These are phyloP conservation scores for Paramecium tetraurelia DNA, from an alignment of 73 alveolate genomes.

Conservation along the genomic window DNA sequence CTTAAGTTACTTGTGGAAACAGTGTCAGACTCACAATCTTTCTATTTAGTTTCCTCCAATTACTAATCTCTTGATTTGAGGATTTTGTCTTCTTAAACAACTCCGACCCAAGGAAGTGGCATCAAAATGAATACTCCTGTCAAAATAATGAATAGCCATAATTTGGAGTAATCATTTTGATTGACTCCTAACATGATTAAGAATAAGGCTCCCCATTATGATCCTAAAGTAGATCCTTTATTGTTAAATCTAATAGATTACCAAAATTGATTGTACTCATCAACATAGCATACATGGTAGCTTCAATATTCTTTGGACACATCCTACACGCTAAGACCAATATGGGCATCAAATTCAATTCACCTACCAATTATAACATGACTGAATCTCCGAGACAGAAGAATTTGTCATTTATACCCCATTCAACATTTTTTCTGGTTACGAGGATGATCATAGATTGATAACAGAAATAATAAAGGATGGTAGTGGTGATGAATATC, in stretches of 20 bases:
- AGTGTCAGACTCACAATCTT: neutral
- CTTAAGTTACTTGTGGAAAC: neutral
- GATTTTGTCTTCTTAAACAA: neutral
- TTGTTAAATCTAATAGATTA: neutral
- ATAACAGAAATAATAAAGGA: constrained; percentile 45
- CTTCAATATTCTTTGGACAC: constrained; percentile 87
- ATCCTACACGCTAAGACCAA: constrained; percentile 81
- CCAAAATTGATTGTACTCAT: constrained; percentile 82
- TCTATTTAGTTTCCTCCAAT: neutral
- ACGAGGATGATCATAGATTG: constrained; percentile 67
- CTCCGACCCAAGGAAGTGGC: constrained; percentile 45
- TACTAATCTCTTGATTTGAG: neutral
- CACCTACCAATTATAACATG: constrained; percentile 64
- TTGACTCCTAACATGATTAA: constrained; percentile 72
- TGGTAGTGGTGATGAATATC: constrained; percentile 40
- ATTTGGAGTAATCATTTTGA: constrained; percentile 63
- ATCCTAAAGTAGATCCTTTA: constrained; percentile 19
- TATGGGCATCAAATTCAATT: constrained; percentile 80
- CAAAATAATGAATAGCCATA: constrained; percentile 68
- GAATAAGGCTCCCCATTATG: constrained; percentile 76
- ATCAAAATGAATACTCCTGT: constrained; percentile 23
- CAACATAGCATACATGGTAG: constrained; percentile 81
- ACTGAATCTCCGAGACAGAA: constrained; percentile 56
- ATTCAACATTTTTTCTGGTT: constrained; percentile 51
- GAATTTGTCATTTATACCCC: constrained; percentile 67